Evolutionary conservation across 352 stramenopile species (phyloP), one percentile per base, ranked within the genome.

Genomic region (Globisporangium emineosum): DNA sequence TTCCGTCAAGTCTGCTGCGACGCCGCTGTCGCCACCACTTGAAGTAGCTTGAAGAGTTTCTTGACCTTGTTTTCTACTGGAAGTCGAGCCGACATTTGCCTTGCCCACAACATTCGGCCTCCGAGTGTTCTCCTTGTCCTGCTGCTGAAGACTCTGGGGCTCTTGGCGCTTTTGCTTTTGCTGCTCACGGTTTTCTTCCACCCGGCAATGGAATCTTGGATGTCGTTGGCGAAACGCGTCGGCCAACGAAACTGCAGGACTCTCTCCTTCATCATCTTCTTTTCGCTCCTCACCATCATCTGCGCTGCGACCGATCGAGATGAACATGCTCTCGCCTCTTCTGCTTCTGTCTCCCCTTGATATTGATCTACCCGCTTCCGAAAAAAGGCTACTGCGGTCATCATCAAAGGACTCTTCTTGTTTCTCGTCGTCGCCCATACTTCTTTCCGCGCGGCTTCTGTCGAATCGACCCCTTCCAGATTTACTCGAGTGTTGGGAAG

Each of bases 151-250:
- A 45, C 2, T 33, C 3, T 62, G 12, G 8, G 73, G 60, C 29
- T 78, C 67, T 19, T 72, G 21, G 53, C 73, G 59, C 57, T 72
- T 35, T 59, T 75, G 56, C 62, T 72, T 53, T 25, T 75, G 63
- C 62, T 83, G n/a, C 67, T 60, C 50, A 62, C 79, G 53, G 62
- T 63, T 57, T 29, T 60, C 64, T 2, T 73, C 33, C 3, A 66
- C 64, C 2, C 70, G 79, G 19, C 63, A 62, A n/a, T 71, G 68
- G 52, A 90, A 91, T 12, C 69, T 54, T n/a, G 84, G 80, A 60
- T 91, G 81, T 3, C 77, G 81, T 33, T 63, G 64, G 27, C 73
- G 72, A 60, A 90, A 90, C 33, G 81, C 80, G 33, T 90, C 84
- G 4, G 84, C 80, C 6, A 93, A 62, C 15, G 81, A 86, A 27